These are phyloP conservation scores for Ustilago hordei DNA, from an alignment of 1,284 basidiomycete species.

Conservation along the genomic window DNA sequence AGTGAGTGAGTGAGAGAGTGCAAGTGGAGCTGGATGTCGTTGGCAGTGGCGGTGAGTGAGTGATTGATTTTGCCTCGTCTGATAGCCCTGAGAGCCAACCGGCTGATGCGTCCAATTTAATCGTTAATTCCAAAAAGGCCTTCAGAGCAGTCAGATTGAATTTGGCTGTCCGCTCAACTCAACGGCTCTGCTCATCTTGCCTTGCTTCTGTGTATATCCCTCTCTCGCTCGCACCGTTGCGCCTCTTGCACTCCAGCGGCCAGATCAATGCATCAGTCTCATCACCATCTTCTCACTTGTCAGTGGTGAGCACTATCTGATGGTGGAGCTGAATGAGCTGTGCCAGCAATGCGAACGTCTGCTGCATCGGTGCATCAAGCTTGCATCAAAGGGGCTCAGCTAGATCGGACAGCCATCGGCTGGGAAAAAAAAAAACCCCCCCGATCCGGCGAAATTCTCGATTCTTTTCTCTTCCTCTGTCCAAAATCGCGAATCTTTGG, in stretches of 20 bases:
- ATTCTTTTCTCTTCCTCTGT: not conserved
- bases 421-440: not conserved
- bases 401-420: not conserved
- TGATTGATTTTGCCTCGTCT: not conserved
- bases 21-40: not conserved
- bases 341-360: not conserved
- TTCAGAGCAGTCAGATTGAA: not conserved
- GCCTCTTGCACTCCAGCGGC: not conserved
- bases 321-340: no score
- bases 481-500: not conserved
- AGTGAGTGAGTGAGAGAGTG: not conserved
- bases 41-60: not conserved
- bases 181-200: not conserved
- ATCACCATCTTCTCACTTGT: no score
- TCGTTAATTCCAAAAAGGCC: not conserved
- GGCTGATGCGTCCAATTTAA: not conserved
- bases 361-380: not conserved
- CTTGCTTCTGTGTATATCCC: not conserved
- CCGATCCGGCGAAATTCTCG: constrained; percentile 29
- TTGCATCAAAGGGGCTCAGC: not conserved
- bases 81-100: not conserved
- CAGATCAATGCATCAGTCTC: no score
- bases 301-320: no score
- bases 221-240: not conserved
- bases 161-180: not conserved